Base-by-base conservation (phyloP, 148 eudicot species). In the Bassia scoparia region DNA sequence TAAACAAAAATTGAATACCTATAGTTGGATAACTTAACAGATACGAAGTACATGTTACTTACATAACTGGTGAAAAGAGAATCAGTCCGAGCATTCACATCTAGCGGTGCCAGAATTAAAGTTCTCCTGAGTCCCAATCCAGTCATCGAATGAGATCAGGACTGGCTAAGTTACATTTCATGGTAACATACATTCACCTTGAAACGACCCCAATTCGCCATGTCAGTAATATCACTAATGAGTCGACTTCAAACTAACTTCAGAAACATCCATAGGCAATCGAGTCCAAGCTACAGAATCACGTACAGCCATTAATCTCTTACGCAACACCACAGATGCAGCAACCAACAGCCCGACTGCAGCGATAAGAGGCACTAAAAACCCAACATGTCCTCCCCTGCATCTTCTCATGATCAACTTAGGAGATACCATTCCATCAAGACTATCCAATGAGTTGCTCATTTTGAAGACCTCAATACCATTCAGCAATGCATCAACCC, bases 381-480 rank as follows among this genome's bases (percentile, higher is more conserved):
- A 71, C 34, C 89, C 81, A 16, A 63, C 26, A 50, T 74, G 70
- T 23, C 68, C 76, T 53, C 82, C 81, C 17, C 62, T 77, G 77
- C 85, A 70, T 26, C 81, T 61, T 69, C 76, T 79, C 83, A 80
- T 37, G 30, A 88, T 64, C 16, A 78, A 76, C 61, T 71, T 77
- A 0, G 79, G 78, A 61, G 84, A 88, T 5, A 85, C 77, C 76
- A 77, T 71, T 43, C 98, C 98, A 77, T 87, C 91, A 46, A 94
- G 77, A 67, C 98, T 91, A 54, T 87, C 77, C 86, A 88, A 73
- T 30, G 91, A 74, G 67, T 91, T 91, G 79, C 84, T 88, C 81
- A 91, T 33, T 74, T 86, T 89, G 72, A 89, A 80, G 66, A 94
- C 82, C 83, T 94, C 97, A 50, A 94, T 68, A 49, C 97, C 98